phyloP scores from a whole-genome alignment of 129 eudicot genomes.

The Arctium lappa region DNA sequence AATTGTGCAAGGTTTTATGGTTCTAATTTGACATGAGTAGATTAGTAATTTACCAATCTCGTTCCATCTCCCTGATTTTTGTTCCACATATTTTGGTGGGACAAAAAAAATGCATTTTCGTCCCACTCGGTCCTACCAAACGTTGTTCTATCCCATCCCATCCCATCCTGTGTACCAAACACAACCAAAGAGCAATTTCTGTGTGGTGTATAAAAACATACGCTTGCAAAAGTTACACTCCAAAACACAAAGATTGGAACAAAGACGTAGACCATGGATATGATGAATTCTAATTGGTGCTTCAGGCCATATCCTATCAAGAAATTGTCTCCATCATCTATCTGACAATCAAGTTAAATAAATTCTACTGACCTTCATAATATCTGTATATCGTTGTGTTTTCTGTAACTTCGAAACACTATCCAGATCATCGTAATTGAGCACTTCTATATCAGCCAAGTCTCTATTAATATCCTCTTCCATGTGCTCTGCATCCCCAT shows the following conservation, averaged over 20 bases:
- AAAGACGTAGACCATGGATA: background rate
- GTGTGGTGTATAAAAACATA: background rate
- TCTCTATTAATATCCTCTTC: conserved; percentile 84
- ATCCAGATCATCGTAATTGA: conserved; percentile 80
- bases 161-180: background rate
- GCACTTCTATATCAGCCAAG: conserved; percentile 75
- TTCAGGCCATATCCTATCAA: background rate
- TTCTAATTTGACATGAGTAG: background rate
- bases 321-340: background rate
- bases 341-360: background rate
- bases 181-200: background rate
- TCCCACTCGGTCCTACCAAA: background rate
- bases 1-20: background rate
- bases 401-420: conserved; percentile 77
- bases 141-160: background rate
- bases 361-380: conserved; percentile 60
- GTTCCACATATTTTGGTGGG: background rate
- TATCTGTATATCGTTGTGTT: conserved; percentile 67
- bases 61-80: background rate
- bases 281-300: background rate
- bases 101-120: background rate
- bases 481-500: conserved; percentile 57
- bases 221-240: background rate
- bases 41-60: background rate
- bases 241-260: background rate